Conservation (phyloP, 768 basidiomycete genomes). For the Phaeotremella fagi region DNA sequence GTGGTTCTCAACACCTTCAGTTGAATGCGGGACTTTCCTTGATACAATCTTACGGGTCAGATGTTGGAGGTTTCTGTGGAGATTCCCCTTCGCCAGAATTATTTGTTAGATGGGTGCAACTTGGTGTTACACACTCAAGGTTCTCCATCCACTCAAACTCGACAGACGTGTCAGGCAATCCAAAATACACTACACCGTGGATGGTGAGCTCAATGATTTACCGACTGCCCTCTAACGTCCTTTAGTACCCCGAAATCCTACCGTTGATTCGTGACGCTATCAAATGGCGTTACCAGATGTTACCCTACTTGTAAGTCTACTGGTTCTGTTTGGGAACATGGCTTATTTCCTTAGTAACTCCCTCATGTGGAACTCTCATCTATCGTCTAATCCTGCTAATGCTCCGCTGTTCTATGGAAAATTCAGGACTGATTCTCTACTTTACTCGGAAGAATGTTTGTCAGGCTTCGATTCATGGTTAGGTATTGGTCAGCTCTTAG, state of each 20-base stretch:
- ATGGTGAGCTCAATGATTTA: slow-evolving; percentile 43
- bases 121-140: slow-evolving; percentile 38
- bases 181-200: slow-evolving; percentile 41
- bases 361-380: slow-evolving; percentile 41
- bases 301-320: slow-evolving; percentile 43
- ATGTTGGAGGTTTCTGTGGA: slow-evolving; percentile 47
- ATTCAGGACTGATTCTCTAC: slow-evolving; percentile 39
- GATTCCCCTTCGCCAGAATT: slow-evolving; percentile 41
- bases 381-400: slow-evolving; percentile 36
- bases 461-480: slow-evolving; percentile 48
- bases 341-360: slow-evolving; percentile 24
- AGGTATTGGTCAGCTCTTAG: slow-evolving; percentile 41
- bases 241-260: slow-evolving; percentile 43
- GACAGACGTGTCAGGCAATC: slow-evolving; percentile 34
- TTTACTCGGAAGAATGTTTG: slow-evolving; percentile 39
- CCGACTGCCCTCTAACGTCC: not conserved
- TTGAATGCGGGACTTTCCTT: slow-evolving; percentile 43
- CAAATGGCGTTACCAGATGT: slow-evolving; percentile 45
- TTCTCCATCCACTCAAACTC: slow-evolving; percentile 49
- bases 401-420: slow-evolving; percentile 37
- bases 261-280: slow-evolving; percentile 40
- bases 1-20: slow-evolving; percentile 42
- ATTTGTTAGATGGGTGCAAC: slow-evolving; percentile 46
- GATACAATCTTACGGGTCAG: slow-evolving; percentile 41
- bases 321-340: slow-evolving; percentile 2